Evolutionary conservation across 2,329 filamentous ascomycete genomes (phyloP).

Genomic region (Fusarium oligoseptatum): DNA sequence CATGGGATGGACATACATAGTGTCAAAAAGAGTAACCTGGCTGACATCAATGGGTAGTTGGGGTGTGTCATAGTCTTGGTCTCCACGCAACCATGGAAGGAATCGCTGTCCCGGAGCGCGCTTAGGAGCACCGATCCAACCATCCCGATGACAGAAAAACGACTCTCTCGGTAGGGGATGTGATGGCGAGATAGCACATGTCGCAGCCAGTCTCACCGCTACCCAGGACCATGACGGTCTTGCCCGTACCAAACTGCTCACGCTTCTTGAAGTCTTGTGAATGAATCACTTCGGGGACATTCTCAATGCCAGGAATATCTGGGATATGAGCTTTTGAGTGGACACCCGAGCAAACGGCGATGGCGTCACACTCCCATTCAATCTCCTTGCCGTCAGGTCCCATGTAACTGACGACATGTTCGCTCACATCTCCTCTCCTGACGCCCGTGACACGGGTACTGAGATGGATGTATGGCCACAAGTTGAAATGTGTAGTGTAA

Average conservation of each 20-base stretch:
- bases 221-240: slow-evolving; percentile 57
- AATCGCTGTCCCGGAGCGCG: slow-evolving; percentile 40
- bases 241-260: slow-evolving; percentile 54
- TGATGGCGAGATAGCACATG: slow-evolving; percentile 56
- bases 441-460: slow-evolving; percentile 23
- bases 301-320: slow-evolving; percentile 52
- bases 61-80: slow-evolving; percentile 16
- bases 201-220: slow-evolving; percentile 60
- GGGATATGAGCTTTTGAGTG: slow-evolving; percentile 56
- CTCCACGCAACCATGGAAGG: slow-evolving; percentile 58
- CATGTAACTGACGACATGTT: not conserved
- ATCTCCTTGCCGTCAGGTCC: slow-evolving; percentile 13
- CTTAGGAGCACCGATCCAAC: slow-evolving; percentile 2
- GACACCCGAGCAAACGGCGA: slow-evolving; percentile 59
- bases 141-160: not conserved
- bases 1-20: slow-evolving; percentile 18
- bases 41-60: slow-evolving; percentile 38
- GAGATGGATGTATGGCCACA: not conserved
- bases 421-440: slow-evolving; percentile 17
- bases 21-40: slow-evolving; percentile 15
- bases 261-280: slow-evolving; percentile 57
- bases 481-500: not conserved
- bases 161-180: slow-evolving; percentile 52
- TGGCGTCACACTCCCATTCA: slow-evolving; percentile 56
- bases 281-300: slow-evolving; percentile 53